phyloP scores from a whole-genome alignment of 768 basidiomycete genomes.

The Pleurotus pulmonarius region DNA sequence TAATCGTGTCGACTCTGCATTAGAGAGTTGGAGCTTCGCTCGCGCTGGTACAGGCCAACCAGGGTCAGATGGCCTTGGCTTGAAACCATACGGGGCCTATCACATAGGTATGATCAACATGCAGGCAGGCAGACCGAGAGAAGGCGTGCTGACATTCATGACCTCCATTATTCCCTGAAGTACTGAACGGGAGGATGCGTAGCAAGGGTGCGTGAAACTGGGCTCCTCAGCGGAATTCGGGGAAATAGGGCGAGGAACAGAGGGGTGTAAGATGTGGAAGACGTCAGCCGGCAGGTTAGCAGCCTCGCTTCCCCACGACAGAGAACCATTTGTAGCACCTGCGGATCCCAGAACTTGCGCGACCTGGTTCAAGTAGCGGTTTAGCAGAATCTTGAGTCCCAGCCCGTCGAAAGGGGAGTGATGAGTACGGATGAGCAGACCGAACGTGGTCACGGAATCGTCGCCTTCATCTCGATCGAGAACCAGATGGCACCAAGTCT shows the following conservation, averaged over 20 bases:
- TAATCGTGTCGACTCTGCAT: constrained; percentile 10
- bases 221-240: constrained; percentile 12
- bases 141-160: too few relatives aligned
- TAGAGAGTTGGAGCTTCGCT: constrained; percentile 9
- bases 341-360: neutral
- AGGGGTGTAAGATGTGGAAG: constrained; percentile 8
- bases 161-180: neutral
- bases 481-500: constrained; percentile 21
- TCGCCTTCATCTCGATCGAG: neutral
- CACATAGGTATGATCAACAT: too few relatives aligned
- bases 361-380: constrained; percentile 12
- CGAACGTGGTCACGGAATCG: constrained; percentile 10
- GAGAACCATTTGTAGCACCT: neutral
- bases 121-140: too few relatives aligned
- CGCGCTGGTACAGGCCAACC: constrained; percentile 6
- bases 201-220: constrained; percentile 11
- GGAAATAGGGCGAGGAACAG: constrained; percentile 13
- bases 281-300: constrained; percentile 16
- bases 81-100: constrained; percentile 12
- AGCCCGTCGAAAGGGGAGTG: constrained; percentile 21
- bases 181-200: constrained; percentile 13
- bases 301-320: constrained; percentile 17
- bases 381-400: constrained; percentile 17
- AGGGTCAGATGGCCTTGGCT: neutral
- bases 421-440: constrained; percentile 17